A percentile compares a stretch with the other conserved stretches of the same genome.
Conservation (phyloP, 345 rosid species). For the Sonneratia caseolaris region DNA sequence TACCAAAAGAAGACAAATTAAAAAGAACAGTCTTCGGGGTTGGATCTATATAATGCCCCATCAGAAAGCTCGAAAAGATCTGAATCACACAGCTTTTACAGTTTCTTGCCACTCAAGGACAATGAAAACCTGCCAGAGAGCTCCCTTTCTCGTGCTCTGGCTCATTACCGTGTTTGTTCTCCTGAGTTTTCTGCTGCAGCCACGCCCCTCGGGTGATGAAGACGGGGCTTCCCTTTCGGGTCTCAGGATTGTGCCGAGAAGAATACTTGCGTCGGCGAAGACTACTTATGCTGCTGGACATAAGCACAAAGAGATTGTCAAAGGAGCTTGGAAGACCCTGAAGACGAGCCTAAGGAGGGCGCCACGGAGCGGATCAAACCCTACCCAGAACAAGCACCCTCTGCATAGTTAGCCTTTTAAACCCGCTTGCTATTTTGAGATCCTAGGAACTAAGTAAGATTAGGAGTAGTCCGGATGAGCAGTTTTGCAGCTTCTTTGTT, state of each 20-base stretch:
- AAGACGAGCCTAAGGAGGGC: slow-evolving; percentile 10
- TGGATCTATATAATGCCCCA: too few relatives aligned
- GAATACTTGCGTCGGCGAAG: slow-evolving; percentile 1
- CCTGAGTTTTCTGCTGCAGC: not conserved
- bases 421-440: not conserved
- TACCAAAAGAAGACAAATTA: too few relatives aligned
- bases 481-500: not conserved
- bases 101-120: too few relatives aligned
- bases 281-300: not conserved
- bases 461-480: not conserved
- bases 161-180: not conserved
- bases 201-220: not conserved
- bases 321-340: slow-evolving; percentile 3
- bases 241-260: not conserved
- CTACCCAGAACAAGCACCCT: slow-evolving; percentile 13
- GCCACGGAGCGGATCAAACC: slow-evolving; percentile 10
- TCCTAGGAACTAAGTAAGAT: not conserved
- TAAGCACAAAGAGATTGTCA: not conserved
- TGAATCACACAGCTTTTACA: too few relatives aligned
- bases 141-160: not conserved
- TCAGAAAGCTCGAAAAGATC: too few relatives aligned
- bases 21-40: too few relatives aligned
- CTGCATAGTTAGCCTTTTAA: not conserved
- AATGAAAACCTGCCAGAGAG: not conserved
- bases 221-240: not conserved